A percentile compares a stretch with the other conserved stretches of the same genome.
Evolutionary conservation across 1,284 basidiomycete genomes (phyloP).

Genomic region (Marasmius fiardii): DNA sequence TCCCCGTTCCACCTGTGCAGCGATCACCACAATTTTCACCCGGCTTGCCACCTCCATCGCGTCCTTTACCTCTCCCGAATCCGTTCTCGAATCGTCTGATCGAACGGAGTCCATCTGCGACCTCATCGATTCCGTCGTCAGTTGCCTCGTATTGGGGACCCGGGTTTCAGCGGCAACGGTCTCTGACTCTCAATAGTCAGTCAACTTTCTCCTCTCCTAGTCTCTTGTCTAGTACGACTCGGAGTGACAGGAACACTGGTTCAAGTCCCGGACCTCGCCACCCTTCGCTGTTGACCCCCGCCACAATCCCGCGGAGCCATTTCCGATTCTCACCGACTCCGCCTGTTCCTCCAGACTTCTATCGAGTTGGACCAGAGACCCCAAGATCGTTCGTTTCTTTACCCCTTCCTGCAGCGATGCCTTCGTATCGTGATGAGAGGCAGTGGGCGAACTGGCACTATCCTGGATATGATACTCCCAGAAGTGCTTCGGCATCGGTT

Average conservation of each 20-base stretch:
- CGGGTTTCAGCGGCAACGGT: not conserved
- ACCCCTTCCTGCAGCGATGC: too few relatives aligned
- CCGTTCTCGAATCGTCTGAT: not conserved
- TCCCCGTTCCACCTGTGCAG: not conserved
- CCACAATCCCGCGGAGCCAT: not conserved
- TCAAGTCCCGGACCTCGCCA: not conserved
- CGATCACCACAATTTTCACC: not conserved
- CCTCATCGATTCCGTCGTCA: not conserved
- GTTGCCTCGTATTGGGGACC: not conserved
- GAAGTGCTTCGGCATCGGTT: not conserved
- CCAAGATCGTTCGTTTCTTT: not conserved
- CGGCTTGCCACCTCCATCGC: not conserved
- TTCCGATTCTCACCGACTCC: not conserved
- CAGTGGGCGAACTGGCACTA: not conserved
- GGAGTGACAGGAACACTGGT: not conserved
- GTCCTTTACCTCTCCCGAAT: conserved; percentile 13
- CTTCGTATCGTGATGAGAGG: not conserved
- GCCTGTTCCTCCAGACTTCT: not conserved
- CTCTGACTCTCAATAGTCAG: conserved; percentile 2
- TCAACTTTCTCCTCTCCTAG: too few relatives aligned
- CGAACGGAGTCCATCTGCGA: conserved; percentile 1
- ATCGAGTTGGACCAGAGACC: not conserved
- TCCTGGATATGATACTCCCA: not conserved
- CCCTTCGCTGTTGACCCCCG: not conserved
- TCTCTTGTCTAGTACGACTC: not conserved